Base-by-base conservation (phyloP, 2,329 filamentous ascomycete species). In the Didymella glomerata region DNA sequence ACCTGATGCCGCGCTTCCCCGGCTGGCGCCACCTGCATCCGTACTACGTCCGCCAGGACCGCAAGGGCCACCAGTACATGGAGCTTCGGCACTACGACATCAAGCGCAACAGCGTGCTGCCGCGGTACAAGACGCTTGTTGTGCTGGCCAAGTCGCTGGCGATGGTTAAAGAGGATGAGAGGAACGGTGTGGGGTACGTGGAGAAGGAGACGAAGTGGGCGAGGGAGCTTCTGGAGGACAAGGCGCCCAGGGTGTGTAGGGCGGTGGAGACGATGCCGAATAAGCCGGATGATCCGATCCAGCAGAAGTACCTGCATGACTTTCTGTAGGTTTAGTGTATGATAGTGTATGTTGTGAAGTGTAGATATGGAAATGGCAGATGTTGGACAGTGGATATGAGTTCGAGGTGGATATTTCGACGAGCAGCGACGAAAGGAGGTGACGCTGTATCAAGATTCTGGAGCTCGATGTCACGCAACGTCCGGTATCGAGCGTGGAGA, bases 1-100 rank as follows among this genome's bases (percentile, higher is more conserved):
- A 87, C 60, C 87, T 98, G 54, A 96, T 97, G 85, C 83, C 85
- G 1, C 82, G 85, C 32, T 97, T 93, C 85, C 85, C 85, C 11
- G 92, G 92, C 24, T 97, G 93, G 91, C 69, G 66, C 25, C 36
- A 58, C 2, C 62, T 8, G 48, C 58, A 4, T 70, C 73, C 0
- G 7, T 64, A 57, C 44, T 74, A 70, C 54, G 57, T 63, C 28
- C 71, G 68, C 48, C 51, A 63, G 16, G 65, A 70, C 36, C 59
- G 51, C 4, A 54, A 32, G 13, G 69, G 72, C 0, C 69, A 72
- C 54, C 44, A 68, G 16, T 72, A 62, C 60, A 71, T 76, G 68
- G 69, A 75, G 45, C 45, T 75, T 2, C 67, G 74, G 11, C 59
- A 68, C 34, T 52, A 67, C 56, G 65, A 75, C 30, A 42, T 74